Base-by-base conservation (phyloP, 108 stramenopile genomes). In the Pseudonitzschia pungens region DNA sequence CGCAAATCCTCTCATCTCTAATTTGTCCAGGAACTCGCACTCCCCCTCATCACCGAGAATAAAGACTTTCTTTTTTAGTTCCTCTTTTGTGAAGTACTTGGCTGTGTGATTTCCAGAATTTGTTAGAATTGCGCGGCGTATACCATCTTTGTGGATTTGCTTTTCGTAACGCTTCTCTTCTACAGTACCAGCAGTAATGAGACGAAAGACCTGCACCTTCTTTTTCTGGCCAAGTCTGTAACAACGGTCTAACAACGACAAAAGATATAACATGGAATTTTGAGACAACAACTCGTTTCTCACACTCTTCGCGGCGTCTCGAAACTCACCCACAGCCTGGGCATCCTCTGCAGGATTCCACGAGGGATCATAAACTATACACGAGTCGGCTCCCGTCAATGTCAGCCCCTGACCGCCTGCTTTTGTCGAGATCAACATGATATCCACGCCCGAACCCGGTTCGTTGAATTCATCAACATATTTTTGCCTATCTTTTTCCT, bases 151-250 rank as follows among this genome's bases (percentile, higher is more conserved):
- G 71, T 89, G 81, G 12, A 95, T 83, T 64, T 93, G 92, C 31
- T 88, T 90, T 59, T 83, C 86, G 57, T 87, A 87, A 70, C 68
- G 67, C 51, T 84, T 84, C 77, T 97, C 96, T 81, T 99, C 98
- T 9, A 99, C 91, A 10, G 97, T 97, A 43, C 96, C 96, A 9
- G 93, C 88, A 22, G 97, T 83, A 60, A 99, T 96, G 32, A 99
- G 81, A 18, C 98, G 92, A 83, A 94, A 98, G 2, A 99, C 97
- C 29, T 87, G 89, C 0, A 98, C 97, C 43, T 87, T 80, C 51
- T 90, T 90, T 26, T 81, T 91, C 77, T 98, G 97, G 18, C 99
- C 99, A 76, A 99, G 97, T 14, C 97, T 81, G 83, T 95, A 94
- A 40, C 88, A 86, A 28, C 85, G 76, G 63, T 80, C 54, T 55